Base-by-base conservation (phyloP, 306 rosid genomes). In the Corylus heterophylla region DNA sequence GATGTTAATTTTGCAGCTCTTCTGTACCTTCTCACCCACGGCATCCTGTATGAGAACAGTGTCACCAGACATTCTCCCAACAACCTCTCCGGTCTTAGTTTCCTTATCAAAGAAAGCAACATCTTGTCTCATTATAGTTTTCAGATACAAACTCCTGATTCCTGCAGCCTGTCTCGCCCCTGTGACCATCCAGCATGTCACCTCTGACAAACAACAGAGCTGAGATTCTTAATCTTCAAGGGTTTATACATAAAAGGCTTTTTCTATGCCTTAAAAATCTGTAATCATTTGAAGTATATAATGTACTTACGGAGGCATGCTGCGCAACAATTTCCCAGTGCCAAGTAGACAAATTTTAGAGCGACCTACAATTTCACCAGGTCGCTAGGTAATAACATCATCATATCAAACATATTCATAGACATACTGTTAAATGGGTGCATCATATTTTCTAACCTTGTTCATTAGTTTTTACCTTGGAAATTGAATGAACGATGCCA, bases 271-370 rank as follows among this genome's bases (percentile, higher is more conserved):
- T 37, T 8, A 37, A 37, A 37, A 16, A 39, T 66, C 1, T 37
- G 22, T 66, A 17, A 66, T 37, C 49, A 7, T 37, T 66, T 66
- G 3, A 17, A 62, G 45, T 1, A 37, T 66, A 3, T 62, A 37
- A 55, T 64, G 18, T 54, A 79, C 87, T 83, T 75, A 84, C 89
- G 86, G 9, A 83, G 77, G 73, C 55, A 81, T 52, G 89, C 89
- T 3, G 86, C 80, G 7, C 48, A 76, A 6, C 61, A 73, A 45
- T 85, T 61, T 50, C 82, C 90, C 61, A 77, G 9, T 7, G 80
- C 87, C 73, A 87, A 77, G 63, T 87, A 84, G 66, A 87, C 86
- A 78, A 75, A 87, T 78, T 78, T 87, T 39, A 87, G 76, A 76
- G 80, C 59, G 17, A 87, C 81, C 89, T 83, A 39, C 35, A 55